Percentiles rank a stretch among this genome's conserved stretches.
phyloP scores from a whole-genome alignment of 2,329 filamentous ascomycete genomes.

The Exserohilum turcica region DNA sequence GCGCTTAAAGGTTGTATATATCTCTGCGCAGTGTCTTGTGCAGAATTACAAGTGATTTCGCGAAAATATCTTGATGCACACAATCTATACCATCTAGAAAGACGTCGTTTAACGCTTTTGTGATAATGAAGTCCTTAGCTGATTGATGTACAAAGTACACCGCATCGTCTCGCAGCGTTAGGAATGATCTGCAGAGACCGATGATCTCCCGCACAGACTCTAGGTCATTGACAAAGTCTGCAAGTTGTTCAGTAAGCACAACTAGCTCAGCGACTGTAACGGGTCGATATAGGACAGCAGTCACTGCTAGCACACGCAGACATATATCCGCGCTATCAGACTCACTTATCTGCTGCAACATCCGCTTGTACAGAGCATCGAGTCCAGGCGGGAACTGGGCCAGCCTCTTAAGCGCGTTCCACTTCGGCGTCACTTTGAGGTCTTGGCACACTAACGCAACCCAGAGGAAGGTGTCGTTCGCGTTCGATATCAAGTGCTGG shows the following conservation, averaged over 20 bases:
- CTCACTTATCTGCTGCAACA: conserved; percentile 45
- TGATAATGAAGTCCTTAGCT: conserved; percentile 50
- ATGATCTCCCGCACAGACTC: conserved; percentile 31
- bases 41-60: not conserved
- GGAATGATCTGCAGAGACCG: conserved; percentile 45
- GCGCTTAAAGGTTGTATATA: not conserved
- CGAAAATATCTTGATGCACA: not conserved
- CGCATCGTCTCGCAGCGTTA: conserved; percentile 16
- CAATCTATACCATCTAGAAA: conserved; percentile 13
- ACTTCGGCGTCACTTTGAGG: conserved; percentile 8
- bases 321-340: conserved; percentile 41
- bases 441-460: not conserved
- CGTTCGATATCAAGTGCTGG: conserved; percentile 38
- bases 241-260: conserved; percentile 22
- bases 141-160: conserved; percentile 51
- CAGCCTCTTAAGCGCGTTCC: conserved; percentile 24
- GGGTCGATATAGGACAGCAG: conserved; percentile 44
- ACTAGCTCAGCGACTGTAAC: conserved; percentile 46
- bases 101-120: not conserved
- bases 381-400: conserved; percentile 46
- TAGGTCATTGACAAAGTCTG: not conserved
- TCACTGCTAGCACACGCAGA: conserved; percentile 44
- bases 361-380: conserved; percentile 47
- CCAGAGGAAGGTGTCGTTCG: conserved; percentile 1
- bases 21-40: not conserved